These are phyloP conservation scores for Ganoderma boninense DNA, from an alignment of 1,284 basidiomycete genomes.

Conservation along the genomic window DNA sequence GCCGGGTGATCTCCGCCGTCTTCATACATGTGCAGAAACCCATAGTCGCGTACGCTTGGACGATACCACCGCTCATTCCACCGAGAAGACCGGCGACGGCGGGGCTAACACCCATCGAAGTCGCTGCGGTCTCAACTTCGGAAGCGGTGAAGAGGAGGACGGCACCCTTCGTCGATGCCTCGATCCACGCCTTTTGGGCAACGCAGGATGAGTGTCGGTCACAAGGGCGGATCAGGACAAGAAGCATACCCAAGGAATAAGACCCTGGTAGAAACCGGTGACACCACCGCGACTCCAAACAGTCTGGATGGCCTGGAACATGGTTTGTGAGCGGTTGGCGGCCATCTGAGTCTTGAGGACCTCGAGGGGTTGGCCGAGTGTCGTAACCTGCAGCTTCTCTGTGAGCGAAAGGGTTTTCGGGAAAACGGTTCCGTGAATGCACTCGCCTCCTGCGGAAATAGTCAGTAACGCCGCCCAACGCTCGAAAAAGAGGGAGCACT, in stretches of 20 bases:
- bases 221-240: constrained; percentile 6
- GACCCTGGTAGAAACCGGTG: constrained; percentile 95
- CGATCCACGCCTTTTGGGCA: constrained; percentile 90
- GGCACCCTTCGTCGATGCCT: constrained; percentile 98
- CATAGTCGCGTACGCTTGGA: constrained; percentile 99
- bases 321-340: constrained; percentile 89
- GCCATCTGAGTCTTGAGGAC: constrained; percentile 99
- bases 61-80: constrained; percentile 97
- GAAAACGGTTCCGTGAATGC: background rate
- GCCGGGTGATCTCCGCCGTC: constrained; percentile 97
- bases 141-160: constrained; percentile 97
- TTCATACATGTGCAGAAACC: constrained; percentile 99
- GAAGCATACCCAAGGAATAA: constrained; percentile 93
- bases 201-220: constrained; percentile 21
- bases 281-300: constrained; percentile 95
- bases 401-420: background rate
- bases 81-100: constrained; percentile 91
- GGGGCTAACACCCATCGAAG: constrained; percentile 77
- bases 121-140: constrained; percentile 86
- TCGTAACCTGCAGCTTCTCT: constrained; percentile 76
- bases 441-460: constrained; percentile 55
- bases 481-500: constrained; percentile 41
- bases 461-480: constrained; percentile 23
- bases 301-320: constrained; percentile 86
- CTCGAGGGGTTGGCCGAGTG: constrained; percentile 97